Base-by-base conservation (phyloP, 257 asterid genomes). In the Linderniella brevidens region DNA sequence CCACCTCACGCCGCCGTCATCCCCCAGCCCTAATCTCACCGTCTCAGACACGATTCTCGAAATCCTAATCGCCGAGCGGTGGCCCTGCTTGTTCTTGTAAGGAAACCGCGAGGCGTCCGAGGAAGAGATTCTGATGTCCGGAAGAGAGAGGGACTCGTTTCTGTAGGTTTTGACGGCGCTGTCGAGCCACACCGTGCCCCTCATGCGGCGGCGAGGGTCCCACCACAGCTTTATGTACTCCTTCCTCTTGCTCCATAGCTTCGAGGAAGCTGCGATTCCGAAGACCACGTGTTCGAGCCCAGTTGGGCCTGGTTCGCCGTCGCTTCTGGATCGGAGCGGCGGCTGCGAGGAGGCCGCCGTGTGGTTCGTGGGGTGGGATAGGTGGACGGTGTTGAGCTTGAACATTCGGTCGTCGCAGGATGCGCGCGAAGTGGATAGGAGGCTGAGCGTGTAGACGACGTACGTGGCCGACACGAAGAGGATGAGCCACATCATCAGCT, bases 191-290 rank as follows among this genome's bases (percentile, higher is more conserved):
- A 44, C 49, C 1, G 17, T 44, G 49, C 49, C 49, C 9, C 49
- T 16, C 49, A 44, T 44, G 6, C 17, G 15, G 3, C 18, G 13
- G 19, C 18, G 19, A 16, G 49, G 17, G 17, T 19, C 19, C 49
- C 49, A 44, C 49, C 49, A 44, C 3, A 44, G 49, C 49, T 44
- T 44, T 13, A 44, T 44, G 49, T 44, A 44, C 17, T 44, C 49
- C 9, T 44, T 44, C 9, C 49, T 44, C 19, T 19, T 13, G 13
- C 13, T 19, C 49, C 49, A 44, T 19, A 44, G 17, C 15, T 44
- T 8, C 4, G 49, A 44, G 17, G 49, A 44, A 44, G 49, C 49
- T 10, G 49, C 49, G 17, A 44, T 44, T 16, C 49, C 49, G 17
- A 44, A 44, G 18, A 44, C 13, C 4, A 44, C 13, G 49, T 44